These are phyloP conservation scores for Rhizomucor miehei DNA, from an alignment of 371 early-diverging fungal species.

Conservation along the genomic window DNA sequence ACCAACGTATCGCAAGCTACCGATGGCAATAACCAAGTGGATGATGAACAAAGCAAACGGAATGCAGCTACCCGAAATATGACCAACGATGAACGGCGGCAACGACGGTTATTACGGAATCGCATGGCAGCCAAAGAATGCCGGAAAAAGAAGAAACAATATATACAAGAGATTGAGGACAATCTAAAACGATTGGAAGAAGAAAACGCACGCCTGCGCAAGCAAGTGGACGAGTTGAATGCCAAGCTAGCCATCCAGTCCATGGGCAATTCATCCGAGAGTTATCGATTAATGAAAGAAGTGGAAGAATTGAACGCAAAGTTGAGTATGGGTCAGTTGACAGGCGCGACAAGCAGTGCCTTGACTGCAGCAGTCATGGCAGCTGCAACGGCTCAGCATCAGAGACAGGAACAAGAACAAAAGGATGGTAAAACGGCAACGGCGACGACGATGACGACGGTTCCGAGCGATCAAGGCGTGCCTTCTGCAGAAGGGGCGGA, in stretches of 20 bases:
- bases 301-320: slow-evolving; percentile 71
- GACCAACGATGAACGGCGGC: slow-evolving; percentile 71
- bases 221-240: slow-evolving; percentile 66
- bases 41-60: slow-evolving; percentile 24
- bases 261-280: slow-evolving; percentile 57
- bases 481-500: no score
- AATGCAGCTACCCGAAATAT: slow-evolving; percentile 31
- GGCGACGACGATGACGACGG: slow-evolving; percentile 6
- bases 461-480: no score
- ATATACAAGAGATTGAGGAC: slow-evolving; percentile 71
- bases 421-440: slow-evolving; percentile 6
- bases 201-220: slow-evolving; percentile 58
- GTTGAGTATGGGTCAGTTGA: slow-evolving; percentile 51
- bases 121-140: slow-evolving; percentile 82
- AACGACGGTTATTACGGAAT: slow-evolving; percentile 72
- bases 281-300: slow-evolving; percentile 59
- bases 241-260: slow-evolving; percentile 60
- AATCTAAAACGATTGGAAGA: slow-evolving; percentile 61
- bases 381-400: slow-evolving; percentile 16
- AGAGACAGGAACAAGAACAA: slow-evolving; percentile 8
- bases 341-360: slow-evolving; percentile 21
- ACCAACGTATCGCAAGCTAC: slow-evolving; percentile 7
- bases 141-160: slow-evolving; percentile 80
- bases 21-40: slow-evolving; percentile 5
- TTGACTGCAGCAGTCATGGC: slow-evolving; percentile 32